Conservation (phyloP, 2,329 filamentous ascomycete genomes). For the Macrophomina tecta region DNA sequence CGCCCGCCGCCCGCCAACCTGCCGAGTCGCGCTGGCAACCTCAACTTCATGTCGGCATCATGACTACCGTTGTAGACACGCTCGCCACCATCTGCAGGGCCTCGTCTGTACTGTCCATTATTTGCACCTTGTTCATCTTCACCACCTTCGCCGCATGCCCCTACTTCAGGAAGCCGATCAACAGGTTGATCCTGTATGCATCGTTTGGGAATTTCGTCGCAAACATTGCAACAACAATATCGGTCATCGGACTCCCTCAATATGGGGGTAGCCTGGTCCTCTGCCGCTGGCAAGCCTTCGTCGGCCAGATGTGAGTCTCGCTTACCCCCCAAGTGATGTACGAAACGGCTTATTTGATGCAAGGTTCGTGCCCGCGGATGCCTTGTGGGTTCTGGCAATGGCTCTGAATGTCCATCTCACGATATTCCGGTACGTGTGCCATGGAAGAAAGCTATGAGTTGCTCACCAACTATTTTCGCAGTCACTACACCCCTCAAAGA, state of each 20-base stretch:
- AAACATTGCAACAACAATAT: constrained; percentile 78
- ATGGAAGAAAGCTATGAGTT: not conserved
- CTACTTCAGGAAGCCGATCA: constrained; percentile 84
- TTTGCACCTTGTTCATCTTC: constrained; percentile 75
- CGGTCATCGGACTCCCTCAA: constrained; percentile 59
- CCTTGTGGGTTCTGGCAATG: constrained; percentile 81
- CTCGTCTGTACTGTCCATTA: constrained; percentile 69
- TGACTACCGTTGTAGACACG: not conserved
- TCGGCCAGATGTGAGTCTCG: constrained; percentile 79
- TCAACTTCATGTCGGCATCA: not conserved
- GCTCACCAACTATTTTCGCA: not conserved
- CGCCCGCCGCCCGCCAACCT: too few species aligned
- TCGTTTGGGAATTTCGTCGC: constrained; percentile 80
- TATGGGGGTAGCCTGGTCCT: constrained; percentile 61
- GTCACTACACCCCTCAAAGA: constrained; percentile 68
- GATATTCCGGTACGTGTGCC: constrained; percentile 62
- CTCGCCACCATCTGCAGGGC: not conserved
- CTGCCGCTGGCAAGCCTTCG: constrained; percentile 77
- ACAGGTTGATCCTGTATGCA: constrained; percentile 82
- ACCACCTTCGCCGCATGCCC: constrained; percentile 69
- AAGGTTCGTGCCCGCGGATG: constrained; percentile 80
- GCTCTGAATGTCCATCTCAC: constrained; percentile 82
- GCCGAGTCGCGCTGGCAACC: too few species aligned
- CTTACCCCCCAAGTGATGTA: not conserved
- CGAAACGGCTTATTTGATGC: constrained; percentile 29